A percentile compares a stretch with the other conserved stretches of the same genome.
phyloP scores from a whole-genome alignment of 1,284 basidiomycete genomes.

The Trametes pubescens region DNA sequence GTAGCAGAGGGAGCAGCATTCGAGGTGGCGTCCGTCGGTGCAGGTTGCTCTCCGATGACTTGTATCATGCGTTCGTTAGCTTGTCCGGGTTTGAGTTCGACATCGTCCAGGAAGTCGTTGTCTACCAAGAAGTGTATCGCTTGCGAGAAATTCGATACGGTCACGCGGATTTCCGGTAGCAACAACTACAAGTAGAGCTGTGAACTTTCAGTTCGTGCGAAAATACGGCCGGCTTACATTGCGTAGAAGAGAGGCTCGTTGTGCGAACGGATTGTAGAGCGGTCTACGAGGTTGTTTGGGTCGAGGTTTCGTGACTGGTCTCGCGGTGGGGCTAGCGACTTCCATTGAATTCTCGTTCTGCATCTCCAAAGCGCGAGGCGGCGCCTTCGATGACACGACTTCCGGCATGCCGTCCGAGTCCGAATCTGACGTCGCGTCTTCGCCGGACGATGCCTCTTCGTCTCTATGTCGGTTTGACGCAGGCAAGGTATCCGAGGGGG shows the following conservation, averaged over 20 bases:
- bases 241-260: slow-evolving; percentile 73
- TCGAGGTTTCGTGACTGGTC: slow-evolving; percentile 40
- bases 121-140: slow-evolving; percentile 92
- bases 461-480: background rate
- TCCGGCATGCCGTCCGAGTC: slow-evolving; percentile 63
- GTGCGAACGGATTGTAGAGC: slow-evolving; percentile 72
- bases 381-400: slow-evolving; percentile 64
- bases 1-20: background rate
- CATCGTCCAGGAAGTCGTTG: slow-evolving; percentile 87
- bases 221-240: slow-evolving; percentile 61
- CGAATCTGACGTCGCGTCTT: slow-evolving; percentile 35
- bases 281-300: slow-evolving; percentile 61
- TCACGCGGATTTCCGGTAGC: slow-evolving; percentile 88
- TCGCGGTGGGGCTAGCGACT: background rate
- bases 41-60: slow-evolving; percentile 51
- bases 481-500: background rate
- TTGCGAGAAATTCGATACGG: slow-evolving; percentile 93
- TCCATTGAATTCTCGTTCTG: slow-evolving; percentile 14
- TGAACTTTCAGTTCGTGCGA: background rate
- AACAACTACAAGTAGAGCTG: slow-evolving; percentile 63
- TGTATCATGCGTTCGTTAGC: slow-evolving; percentile 74
- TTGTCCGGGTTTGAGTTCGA: slow-evolving; percentile 86
- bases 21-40: slow-evolving; percentile 6
- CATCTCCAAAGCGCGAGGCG: background rate
- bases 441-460: slow-evolving; percentile 15